phyloP scores from a whole-genome alignment of 225 moss, liverwort and hornwort species.

The Marchantia polymorpha region DNA sequence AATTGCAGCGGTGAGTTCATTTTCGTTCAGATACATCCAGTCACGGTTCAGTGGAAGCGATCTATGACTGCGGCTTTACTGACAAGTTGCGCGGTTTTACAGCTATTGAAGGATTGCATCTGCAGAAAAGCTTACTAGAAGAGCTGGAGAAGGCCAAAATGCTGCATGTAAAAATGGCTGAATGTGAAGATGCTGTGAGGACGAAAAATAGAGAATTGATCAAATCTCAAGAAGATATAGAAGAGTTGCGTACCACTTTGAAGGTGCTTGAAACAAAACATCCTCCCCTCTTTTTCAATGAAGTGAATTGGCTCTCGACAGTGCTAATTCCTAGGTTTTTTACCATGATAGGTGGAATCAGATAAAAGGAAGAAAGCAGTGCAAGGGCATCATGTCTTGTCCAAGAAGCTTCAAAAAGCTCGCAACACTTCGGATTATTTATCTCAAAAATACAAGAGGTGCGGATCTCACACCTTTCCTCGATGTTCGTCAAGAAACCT shows the following conservation, averaged over 20 bases:
- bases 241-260: conserved; percentile 55
- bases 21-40: background rate
- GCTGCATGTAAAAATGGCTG: conserved; percentile 52
- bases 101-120: conserved; percentile 70
- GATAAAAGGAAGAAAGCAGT: conserved; percentile 62
- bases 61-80: background rate
- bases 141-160: conserved; percentile 59
- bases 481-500: background rate
- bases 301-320: background rate
- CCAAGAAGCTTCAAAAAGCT: conserved; percentile 72
- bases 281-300: background rate
- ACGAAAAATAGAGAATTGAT: conserved; percentile 54
- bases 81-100: conserved; percentile 18
- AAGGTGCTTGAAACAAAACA: conserved; percentile 34
- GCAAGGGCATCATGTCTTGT: conserved; percentile 56
- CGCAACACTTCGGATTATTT: conserved; percentile 27
- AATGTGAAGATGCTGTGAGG: conserved; percentile 51
- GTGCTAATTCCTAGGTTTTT: background rate
- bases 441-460: conserved; percentile 28
- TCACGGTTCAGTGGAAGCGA: background rate
- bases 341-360: conserved; percentile 57
- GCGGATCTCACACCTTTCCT: background rate
- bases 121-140: conserved; percentile 54
- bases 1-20: background rate
- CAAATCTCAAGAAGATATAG: conserved; percentile 41